phyloP scores from a whole-genome alignment of 768 basidiomycete genomes.

The Rhodotorula babjevae region DNA sequence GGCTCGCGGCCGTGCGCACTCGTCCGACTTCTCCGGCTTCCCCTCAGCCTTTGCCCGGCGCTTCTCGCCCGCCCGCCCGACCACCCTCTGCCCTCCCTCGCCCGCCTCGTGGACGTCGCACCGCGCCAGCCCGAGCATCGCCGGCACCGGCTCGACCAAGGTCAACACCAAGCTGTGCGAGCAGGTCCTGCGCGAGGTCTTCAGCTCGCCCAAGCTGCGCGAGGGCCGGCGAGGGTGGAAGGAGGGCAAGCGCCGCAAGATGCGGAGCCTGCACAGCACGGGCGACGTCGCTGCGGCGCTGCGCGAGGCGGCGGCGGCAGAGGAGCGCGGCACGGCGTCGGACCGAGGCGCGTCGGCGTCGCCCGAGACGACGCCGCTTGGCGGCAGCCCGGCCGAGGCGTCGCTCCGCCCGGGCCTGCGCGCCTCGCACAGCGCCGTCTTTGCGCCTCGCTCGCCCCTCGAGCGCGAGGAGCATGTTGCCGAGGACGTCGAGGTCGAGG shows the following conservation, averaged over 20 bases:
- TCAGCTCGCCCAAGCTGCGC: constrained; percentile 52
- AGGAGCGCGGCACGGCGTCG: background rate
- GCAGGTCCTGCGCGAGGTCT: constrained; percentile 84
- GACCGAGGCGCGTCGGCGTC: background rate
- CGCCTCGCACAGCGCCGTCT: constrained; percentile 14
- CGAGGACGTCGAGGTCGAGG: background rate
- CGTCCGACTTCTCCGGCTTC: constrained; percentile 16
- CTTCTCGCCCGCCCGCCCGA: constrained; percentile 12
- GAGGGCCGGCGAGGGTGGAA: constrained; percentile 52
- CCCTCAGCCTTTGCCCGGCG: constrained; percentile 17
- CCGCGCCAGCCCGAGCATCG: constrained; percentile 48
- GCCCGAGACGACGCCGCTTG: background rate
- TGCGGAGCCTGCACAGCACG: constrained; percentile 12
- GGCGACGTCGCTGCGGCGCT: constrained; percentile 2
- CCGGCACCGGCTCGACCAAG: constrained; percentile 83
- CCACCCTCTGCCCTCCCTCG: background rate
- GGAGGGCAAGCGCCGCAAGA: constrained; percentile 21
- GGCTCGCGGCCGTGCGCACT: constrained; percentile 5
- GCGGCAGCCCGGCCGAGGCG: background rate
- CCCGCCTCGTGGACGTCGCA: constrained; percentile 9
- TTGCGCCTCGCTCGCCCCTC: background rate
- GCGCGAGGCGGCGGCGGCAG: background rate
- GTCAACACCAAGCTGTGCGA: constrained; percentile 93
- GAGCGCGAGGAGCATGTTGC: too few relatives aligned
- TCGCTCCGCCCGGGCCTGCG: constrained; percentile 12